These are phyloP conservation scores for Argentina anserina DNA, from an alignment of 306 rosid species.

Conservation along the genomic window DNA sequence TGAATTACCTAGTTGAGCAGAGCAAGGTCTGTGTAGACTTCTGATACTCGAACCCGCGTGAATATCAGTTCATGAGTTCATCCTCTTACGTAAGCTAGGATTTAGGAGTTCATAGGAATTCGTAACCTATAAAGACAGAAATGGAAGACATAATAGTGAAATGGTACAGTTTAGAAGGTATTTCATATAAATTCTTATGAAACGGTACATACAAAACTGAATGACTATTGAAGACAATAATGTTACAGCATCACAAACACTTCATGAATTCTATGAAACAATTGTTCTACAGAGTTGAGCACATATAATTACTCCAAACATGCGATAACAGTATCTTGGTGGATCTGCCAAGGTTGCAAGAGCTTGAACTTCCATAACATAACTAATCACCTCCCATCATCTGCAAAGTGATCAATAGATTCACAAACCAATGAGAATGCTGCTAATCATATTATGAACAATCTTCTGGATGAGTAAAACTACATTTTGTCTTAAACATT, in stretches of 20 bases:
- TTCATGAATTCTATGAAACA: neutral
- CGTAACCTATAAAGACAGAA: too few relatives aligned
- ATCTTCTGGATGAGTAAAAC: neutral
- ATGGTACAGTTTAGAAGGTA: neutral
- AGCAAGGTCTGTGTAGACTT: neutral
- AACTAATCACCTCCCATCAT: conserved; percentile 65
- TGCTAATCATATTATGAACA: neutral
- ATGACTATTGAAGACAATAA: neutral
- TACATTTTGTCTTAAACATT: too few relatives aligned
- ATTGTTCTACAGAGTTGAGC: neutral
- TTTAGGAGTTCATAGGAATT: neutral
- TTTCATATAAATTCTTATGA: neutral
- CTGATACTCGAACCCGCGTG: neutral
- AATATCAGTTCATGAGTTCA: neutral
- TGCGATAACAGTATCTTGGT: neutral
- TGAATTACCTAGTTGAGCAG: neutral
- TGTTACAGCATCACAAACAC: neutral
- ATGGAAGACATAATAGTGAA: neutral
- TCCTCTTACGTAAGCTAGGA: neutral
- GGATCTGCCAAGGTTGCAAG: conserved; percentile 10
- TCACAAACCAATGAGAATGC: neutral
- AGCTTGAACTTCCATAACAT: conserved; percentile 2
- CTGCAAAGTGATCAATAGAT: conserved; percentile 41
- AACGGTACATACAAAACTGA: neutral
- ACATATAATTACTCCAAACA: neutral